These are phyloP conservation scores for Apostasia shenzhenica DNA, from an alignment of 106 monocot species.

Conservation along the genomic window DNA sequence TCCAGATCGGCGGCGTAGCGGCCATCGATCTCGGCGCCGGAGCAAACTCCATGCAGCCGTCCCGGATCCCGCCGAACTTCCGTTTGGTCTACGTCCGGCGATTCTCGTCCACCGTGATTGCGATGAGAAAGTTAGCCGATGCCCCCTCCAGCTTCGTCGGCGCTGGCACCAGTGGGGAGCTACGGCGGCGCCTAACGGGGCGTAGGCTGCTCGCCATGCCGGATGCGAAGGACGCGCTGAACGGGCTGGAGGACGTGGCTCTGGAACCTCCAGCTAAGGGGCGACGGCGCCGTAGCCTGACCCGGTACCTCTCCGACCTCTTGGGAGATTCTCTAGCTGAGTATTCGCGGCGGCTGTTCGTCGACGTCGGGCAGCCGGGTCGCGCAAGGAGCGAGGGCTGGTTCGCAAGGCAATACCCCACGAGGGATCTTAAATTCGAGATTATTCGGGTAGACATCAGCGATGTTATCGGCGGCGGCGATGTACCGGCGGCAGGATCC, in stretches of 20 bases:
- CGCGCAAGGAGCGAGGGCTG: not conserved
- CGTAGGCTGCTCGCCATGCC: no score
- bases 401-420: conserved; percentile 34
- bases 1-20: conserved; percentile 44
- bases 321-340: conserved; percentile 19
- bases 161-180: no score
- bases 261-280: not conserved
- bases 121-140: no score
- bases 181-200: no score
- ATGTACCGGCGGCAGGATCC: no score
- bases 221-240: not conserved
- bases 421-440: conserved; percentile 16
- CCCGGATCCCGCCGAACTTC: conserved; percentile 38
- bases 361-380: conserved; percentile 13
- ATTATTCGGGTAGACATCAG: conserved; percentile 16
- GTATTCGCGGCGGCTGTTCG: conserved; percentile 28
- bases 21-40: conserved; percentile 21
- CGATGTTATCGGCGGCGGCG: not conserved
- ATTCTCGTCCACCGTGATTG: no score
- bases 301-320: conserved; percentile 23
- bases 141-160: no score
- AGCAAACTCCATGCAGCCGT: not conserved
- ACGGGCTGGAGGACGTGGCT: not conserved
- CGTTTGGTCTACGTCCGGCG: conserved; percentile 24
- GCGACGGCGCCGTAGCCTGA: not conserved